Evolutionary conservation across 768 basidiomycete genomes (phyloP).

Genomic region (Trametopsis cervina): DNA sequence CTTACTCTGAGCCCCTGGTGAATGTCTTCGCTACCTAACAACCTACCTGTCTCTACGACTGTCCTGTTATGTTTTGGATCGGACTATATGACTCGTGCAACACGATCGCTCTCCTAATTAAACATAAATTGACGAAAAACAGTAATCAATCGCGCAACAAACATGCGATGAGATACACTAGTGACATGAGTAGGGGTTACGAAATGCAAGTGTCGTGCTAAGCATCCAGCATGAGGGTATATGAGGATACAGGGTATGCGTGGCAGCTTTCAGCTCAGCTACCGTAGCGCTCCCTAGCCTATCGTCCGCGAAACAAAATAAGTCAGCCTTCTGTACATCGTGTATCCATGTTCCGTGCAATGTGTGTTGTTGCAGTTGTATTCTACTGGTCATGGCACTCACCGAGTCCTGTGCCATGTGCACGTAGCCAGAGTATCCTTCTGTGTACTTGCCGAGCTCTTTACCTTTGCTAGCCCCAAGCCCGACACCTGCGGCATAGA

Average conservation of each 20-base stretch:
- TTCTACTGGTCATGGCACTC: constrained; percentile 7
- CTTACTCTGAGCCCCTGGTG: constrained; percentile 11
- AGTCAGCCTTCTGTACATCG: constrained; percentile 2
- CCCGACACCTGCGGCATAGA: constrained; percentile 85
- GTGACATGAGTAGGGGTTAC: too few species aligned
- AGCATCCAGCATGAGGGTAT: neutral
- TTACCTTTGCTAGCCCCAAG: constrained; percentile 90
- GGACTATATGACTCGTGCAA: too few species aligned
- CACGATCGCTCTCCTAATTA: too few species aligned
- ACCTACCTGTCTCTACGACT: neutral
- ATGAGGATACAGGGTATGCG: neutral
- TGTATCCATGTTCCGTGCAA: neutral
- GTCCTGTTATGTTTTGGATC: too few species aligned
- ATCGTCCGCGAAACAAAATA: neutral
- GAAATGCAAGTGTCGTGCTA: too few species aligned
- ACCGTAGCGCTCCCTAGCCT: constrained; percentile 14
- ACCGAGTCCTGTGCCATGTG: constrained; percentile 24
- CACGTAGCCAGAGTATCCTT: constrained; percentile 23
- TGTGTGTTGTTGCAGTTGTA: neutral
- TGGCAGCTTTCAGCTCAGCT: too few species aligned
- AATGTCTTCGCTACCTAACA: neutral
- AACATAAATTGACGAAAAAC: too few species aligned
- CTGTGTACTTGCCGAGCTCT: constrained; percentile 43
- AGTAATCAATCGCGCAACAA: too few species aligned
- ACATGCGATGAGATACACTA: too few species aligned